phyloP scores from a whole-genome alignment of 2,329 filamentous ascomycete genomes.

The Albifimbria verrucaria region DNA sequence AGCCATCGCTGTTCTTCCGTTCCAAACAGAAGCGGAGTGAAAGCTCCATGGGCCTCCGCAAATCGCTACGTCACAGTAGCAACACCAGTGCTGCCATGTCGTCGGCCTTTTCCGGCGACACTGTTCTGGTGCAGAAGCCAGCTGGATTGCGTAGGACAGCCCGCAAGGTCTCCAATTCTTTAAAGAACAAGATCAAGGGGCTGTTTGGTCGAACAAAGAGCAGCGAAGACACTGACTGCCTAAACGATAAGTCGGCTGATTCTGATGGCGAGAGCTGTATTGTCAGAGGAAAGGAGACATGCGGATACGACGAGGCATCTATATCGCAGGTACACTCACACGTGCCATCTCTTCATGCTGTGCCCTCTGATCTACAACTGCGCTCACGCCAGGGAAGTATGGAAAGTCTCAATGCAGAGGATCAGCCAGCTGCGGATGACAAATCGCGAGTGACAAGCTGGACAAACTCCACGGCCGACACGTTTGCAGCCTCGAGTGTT shows the following conservation, averaged over 20 bases:
- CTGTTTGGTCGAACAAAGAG: conserved; percentile 27
- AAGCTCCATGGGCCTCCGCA: conserved; percentile 36
- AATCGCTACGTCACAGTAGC: conserved; percentile 47
- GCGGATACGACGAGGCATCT: conserved; percentile 36
- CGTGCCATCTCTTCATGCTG: conserved; percentile 47
- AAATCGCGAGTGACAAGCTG: conserved; percentile 71
- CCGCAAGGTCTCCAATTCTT: conserved; percentile 58
- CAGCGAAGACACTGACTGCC: conserved; percentile 9
- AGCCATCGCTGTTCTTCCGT: conserved; percentile 42
- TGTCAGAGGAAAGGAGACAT: conserved; percentile 27
- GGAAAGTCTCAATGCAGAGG: conserved; percentile 43
- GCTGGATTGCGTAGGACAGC: conserved; percentile 46
- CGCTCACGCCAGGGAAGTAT: conserved; percentile 54
- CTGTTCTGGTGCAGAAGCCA: conserved; percentile 20
- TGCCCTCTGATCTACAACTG: conserved; percentile 42
- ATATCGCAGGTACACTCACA: conserved; percentile 47
- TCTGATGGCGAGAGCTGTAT: conserved; percentile 26
- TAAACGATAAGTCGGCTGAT: conserved; percentile 10
- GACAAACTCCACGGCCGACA: conserved; percentile 60
- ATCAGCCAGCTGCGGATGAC: conserved; percentile 40
- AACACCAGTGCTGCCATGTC: conserved; percentile 33
- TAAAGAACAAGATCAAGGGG: conserved; percentile 59
- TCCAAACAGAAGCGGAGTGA: conserved; percentile 32
- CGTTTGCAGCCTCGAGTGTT: conserved; percentile 41
- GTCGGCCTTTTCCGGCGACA: conserved; percentile 24